Percentiles rank a stretch among this genome's conserved stretches.
Evolutionary conservation across 129 eudicot genomes (phyloP).

Genomic region (Arctium minus): DNA sequence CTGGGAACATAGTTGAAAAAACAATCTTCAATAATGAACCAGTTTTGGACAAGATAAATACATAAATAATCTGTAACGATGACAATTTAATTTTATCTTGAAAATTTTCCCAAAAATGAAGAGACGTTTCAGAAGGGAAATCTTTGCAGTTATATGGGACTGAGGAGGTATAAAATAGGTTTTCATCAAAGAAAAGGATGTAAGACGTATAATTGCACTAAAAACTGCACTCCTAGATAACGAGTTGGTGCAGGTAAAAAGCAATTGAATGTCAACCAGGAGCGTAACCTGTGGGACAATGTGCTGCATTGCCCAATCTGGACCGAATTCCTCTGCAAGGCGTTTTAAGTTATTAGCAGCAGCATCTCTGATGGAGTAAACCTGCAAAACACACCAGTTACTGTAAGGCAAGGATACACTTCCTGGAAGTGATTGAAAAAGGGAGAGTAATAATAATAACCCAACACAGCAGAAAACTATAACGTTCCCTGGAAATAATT

Average conservation of each 20-base stretch:
- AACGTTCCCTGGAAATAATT: neutral
- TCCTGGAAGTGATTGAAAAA: too few relatives aligned
- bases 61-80: too few relatives aligned
- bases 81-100: neutral
- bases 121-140: neutral
- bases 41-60: too few relatives aligned
- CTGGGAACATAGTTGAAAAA: neutral
- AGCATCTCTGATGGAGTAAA: constrained; percentile 96
- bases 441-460: neutral
- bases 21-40: neutral
- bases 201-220: neutral
- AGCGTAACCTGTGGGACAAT: constrained; percentile 87
- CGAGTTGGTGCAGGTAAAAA: neutral
- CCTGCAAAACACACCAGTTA: constrained; percentile 41
- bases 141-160: neutral
- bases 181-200: neutral
- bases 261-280: neutral
- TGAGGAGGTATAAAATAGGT: neutral
- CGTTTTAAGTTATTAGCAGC: constrained; percentile 98
- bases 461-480: neutral
- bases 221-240: neutral
- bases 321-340: constrained; percentile 97
- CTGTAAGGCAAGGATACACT: neutral
- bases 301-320: constrained; percentile 99
- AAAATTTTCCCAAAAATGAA: neutral